Percentiles rank a stretch among this genome's conserved stretches.
Evolutionary conservation across 805 yeast genomes (phyloP).

Genomic region (Starmerella geochares): DNA sequence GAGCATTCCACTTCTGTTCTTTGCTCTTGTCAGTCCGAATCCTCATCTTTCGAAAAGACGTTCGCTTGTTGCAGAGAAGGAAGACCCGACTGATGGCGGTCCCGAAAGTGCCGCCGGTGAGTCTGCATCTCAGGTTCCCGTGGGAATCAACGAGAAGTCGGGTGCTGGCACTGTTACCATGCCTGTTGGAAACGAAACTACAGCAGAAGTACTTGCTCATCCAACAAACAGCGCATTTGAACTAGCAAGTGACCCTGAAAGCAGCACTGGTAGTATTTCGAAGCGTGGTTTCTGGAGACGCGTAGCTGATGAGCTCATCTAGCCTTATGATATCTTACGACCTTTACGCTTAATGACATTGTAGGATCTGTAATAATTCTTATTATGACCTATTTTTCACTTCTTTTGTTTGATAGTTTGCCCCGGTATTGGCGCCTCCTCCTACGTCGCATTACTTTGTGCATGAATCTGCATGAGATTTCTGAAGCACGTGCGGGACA

Average conservation of each 20-base stretch:
- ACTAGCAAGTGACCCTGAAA: not conserved
- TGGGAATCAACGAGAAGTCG: not conserved
- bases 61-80: constrained; percentile 22
- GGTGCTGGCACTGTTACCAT: not conserved
- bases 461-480: not conserved
- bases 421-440: too few relatives aligned
- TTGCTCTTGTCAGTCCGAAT: constrained; percentile 45
- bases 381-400: too few relatives aligned
- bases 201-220: not conserved
- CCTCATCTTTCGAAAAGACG: constrained; percentile 35
- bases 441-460: not conserved
- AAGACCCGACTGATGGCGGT: constrained; percentile 4
- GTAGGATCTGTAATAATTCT: not conserved
- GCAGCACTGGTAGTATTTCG: not conserved
- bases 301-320: not conserved
- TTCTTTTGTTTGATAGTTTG: too few relatives aligned
- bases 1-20: constrained; percentile 42
- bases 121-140: not conserved
- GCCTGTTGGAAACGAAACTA: not conserved
- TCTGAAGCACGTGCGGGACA: too few relatives aligned
- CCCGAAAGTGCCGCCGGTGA: not conserved
- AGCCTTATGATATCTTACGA: not conserved
- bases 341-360: not conserved
- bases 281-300: not conserved
- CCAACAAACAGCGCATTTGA: not conserved